phyloP scores from a whole-genome alignment of 495 filamentous ascomycete species.

The Trichodelitschia bisporula region DNA sequence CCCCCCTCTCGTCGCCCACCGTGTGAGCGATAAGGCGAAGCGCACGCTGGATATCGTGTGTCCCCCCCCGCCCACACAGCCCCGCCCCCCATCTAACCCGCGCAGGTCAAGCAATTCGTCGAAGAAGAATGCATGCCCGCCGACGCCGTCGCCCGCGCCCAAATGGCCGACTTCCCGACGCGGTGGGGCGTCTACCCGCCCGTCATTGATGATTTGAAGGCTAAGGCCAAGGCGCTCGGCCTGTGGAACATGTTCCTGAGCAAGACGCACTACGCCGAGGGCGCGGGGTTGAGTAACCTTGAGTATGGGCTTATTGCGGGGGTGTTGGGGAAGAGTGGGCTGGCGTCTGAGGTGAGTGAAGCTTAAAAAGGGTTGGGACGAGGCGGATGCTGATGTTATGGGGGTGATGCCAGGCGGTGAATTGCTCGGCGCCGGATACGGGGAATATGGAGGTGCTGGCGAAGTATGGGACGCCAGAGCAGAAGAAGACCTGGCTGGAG shows the following conservation, averaged over 20 bases:
- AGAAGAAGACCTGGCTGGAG: slow-evolving; percentile 67
- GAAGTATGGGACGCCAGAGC: slow-evolving; percentile 76
- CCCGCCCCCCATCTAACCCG: background rate
- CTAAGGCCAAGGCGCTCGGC: slow-evolving; percentile 47
- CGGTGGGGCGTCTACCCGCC: slow-evolving; percentile 51
- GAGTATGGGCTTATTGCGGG: slow-evolving; percentile 92
- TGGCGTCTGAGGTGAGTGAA: slow-evolving; percentile 40
- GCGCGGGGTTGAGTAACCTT: slow-evolving; percentile 68
- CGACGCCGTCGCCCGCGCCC: slow-evolving; percentile 45
- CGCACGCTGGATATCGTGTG: slow-evolving; percentile 34
- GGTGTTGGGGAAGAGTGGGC: slow-evolving; percentile 52
- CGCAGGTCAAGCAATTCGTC: slow-evolving; percentile 62
- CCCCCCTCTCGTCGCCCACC: slow-evolving; percentile 8
- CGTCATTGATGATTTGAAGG: slow-evolving; percentile 64
- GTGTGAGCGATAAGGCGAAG: slow-evolving; percentile 51
- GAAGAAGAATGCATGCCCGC: slow-evolving; percentile 64
- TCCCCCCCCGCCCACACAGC: background rate
- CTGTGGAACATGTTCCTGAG: slow-evolving; percentile 91
- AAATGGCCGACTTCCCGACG: slow-evolving; percentile 42
- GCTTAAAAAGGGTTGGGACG: background rate
- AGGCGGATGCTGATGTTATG: background rate
- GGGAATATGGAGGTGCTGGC: slow-evolving; percentile 93
- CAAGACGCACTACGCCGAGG: slow-evolving; percentile 71
- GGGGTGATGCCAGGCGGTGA: slow-evolving; percentile 58
- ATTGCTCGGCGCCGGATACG: slow-evolving; percentile 78